Base-by-base conservation (phyloP, 2,329 filamentous ascomycete species). In the Fusarium sp. region DNA sequence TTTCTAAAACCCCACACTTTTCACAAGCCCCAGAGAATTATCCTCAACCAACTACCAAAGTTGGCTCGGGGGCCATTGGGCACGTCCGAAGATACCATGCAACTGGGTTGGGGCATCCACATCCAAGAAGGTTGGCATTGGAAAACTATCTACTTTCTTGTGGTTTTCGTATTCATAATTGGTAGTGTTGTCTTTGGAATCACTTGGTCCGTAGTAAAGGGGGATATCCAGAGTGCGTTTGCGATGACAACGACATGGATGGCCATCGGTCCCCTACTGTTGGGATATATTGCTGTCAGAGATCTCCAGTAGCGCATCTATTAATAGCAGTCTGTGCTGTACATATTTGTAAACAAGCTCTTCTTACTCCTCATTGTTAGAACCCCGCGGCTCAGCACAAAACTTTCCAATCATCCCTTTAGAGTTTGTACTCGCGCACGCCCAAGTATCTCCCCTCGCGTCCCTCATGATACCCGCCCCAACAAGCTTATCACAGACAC, bases 401-500 rank as follows among this genome's bases (percentile, higher is more conserved):
- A 70, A 62, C 41, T 55, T 51, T 2, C 31, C 47, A 27, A 64
- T 15, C 11, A 63, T 56, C 7, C 66, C 66, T 5, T n/a, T n/a
- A 18, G 34, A 34, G 23, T 56, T 56, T 4, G 51, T 70, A 23
- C 65, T 68, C 16, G 58, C 68, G 41, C 68, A 71, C 30, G 52
- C 68, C 68, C 68, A 71, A 30, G 62, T 68, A 15, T 46, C 39
- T 18, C 34, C 39, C 3, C 51, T 43, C 3, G 40, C 31, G 31
- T 70, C 68, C 13, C 46, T 46, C 62, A 71, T 53, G 23, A 71
- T 71, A 7, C 68, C 68, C 9, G 68, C 68, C 3, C 65, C 68
- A 30, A 71, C 54, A 31, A 56, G 39, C 15, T 46, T 47, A 5
- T 15, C 34, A 40, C 65, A 68, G 6, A 62, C 37, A 1, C 36